These are phyloP conservation scores for Aegilops bicornis DNA, from an alignment of 176 grass and related monocot genomes.

Conservation along the genomic window DNA sequence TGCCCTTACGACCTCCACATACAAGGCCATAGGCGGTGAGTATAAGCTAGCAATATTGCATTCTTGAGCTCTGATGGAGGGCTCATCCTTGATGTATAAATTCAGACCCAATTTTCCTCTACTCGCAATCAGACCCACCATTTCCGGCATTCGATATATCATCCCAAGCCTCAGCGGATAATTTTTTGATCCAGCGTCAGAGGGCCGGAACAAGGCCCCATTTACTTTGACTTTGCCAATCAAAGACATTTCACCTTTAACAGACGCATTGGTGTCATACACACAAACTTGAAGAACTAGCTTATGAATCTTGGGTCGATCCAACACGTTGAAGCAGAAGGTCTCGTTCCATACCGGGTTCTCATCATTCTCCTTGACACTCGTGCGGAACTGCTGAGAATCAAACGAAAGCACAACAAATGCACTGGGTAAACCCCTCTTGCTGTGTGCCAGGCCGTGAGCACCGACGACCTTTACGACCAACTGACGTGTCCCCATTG, in stretches of 20 bases:
- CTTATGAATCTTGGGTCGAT: conserved; percentile 54
- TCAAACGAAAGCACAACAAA: conserved; percentile 78
- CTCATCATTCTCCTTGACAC: conserved; percentile 74
- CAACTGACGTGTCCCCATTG: too few relatives aligned
- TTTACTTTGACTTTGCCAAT: conserved; percentile 59
- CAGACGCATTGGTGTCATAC: conserved; percentile 55
- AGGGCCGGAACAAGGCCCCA: too few relatives aligned
- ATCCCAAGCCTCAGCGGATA: too few relatives aligned
- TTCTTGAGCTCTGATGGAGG: conserved; percentile 57
- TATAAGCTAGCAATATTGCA: too few relatives aligned
- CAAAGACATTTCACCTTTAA: conserved; percentile 47
- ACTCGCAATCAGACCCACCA: too few relatives aligned
- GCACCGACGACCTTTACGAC: conserved; percentile 49
- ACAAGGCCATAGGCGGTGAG: conserved; percentile 37
- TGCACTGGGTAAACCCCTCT: conserved; percentile 57
- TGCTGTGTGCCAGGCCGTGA: too few relatives aligned
- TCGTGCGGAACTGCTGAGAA: conserved; percentile 71
- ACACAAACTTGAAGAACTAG: conserved; percentile 85
- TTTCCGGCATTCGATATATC: too few relatives aligned
- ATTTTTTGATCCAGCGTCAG: too few relatives aligned
- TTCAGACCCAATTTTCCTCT: conserved; percentile 55
- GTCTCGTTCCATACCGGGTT: conserved; percentile 79
- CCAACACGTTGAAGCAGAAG: conserved; percentile 77
- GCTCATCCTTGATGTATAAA: conserved; percentile 49
- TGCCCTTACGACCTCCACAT: background rate